These are phyloP conservation scores for Solanum appendiculatum DNA, from an alignment of 257 asterid genomes.

Conservation along the genomic window DNA sequence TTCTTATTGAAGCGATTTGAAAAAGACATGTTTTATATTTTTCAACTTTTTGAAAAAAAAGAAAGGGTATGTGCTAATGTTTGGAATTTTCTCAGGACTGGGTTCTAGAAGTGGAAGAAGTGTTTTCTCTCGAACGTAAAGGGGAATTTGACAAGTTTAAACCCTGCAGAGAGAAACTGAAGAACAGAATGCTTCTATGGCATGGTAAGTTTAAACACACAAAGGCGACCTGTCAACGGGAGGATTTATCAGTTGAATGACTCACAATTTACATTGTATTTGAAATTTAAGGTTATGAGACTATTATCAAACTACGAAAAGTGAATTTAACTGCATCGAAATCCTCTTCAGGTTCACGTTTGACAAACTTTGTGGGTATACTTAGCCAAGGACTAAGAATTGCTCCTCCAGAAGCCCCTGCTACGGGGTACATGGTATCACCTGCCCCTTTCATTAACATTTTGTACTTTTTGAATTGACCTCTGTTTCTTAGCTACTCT, in stretches of 20 bases:
- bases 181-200: constrained; percentile 96
- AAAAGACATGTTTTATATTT: not conserved
- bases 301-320: not conserved
- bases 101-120: constrained; percentile 94
- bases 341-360: constrained; percentile 58
- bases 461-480: not conserved
- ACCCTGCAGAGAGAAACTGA: constrained; percentile 62
- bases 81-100: constrained; percentile 47
- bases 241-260: not conserved
- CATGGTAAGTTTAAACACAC: constrained; percentile 54
- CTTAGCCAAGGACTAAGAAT: constrained; percentile 95
- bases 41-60: not conserved
- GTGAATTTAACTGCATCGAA: not conserved
- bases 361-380: constrained; percentile 94
- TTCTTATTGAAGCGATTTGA: not conserved
- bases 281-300: not conserved
- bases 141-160: constrained; percentile 82
- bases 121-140: constrained; percentile 70
- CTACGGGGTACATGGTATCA: constrained; percentile 93
- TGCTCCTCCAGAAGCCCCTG: constrained; percentile 99
- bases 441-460: not conserved
- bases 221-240: not conserved
- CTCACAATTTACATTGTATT: not conserved
- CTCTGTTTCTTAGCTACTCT: not conserved
- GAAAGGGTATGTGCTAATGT: not conserved